Conservation (phyloP, 2,329 filamentous ascomycete species). For the Polytolypa hystricis region DNA sequence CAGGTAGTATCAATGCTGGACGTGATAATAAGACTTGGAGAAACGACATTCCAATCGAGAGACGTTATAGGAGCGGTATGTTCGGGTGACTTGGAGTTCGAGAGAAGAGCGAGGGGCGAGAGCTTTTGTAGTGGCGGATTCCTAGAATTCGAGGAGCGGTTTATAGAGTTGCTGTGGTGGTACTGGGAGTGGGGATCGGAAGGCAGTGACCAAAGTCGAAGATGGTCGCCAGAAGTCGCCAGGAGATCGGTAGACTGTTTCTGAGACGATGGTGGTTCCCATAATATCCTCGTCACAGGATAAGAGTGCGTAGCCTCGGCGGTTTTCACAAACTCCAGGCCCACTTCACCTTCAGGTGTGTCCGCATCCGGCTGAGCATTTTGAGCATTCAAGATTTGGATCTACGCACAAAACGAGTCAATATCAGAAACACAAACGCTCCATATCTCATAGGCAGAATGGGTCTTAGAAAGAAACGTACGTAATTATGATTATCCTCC, state of each 20-base stretch:
- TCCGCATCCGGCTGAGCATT: slow-evolving; percentile 59
- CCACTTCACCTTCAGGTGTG: slow-evolving; percentile 58
- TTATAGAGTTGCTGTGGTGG: slow-evolving; percentile 57
- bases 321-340: slow-evolving; percentile 81
- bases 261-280: slow-evolving; percentile 89
- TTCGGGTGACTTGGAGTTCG: slow-evolving; percentile 96
- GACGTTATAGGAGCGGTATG: slow-evolving; percentile 95
- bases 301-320: slow-evolving; percentile 97
- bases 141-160: slow-evolving; percentile 51
- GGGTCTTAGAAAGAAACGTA: slow-evolving; percentile 45
- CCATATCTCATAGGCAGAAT: no score
- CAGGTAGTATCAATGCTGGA: slow-evolving; percentile 98
- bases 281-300: slow-evolving; percentile 85
- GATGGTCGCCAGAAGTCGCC: slow-evolving; percentile 87
- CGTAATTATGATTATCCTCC: slow-evolving; percentile 97
- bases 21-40: slow-evolving; percentile 93
- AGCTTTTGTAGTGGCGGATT: slow-evolving; percentile 62
- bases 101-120: slow-evolving; percentile 81
- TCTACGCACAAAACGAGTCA: slow-evolving; percentile 42
- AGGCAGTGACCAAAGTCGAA: slow-evolving; percentile 87
- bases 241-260: slow-evolving; percentile 93
- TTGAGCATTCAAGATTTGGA: slow-evolving; percentile 91
- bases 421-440: no score
- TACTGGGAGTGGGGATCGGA: slow-evolving; percentile 43
- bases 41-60: slow-evolving; percentile 95